Percentiles rank a stretch among this genome's conserved stretches.
These are phyloP conservation scores for Dendryphion nanum DNA, from an alignment of 2,329 filamentous ascomycete genomes.

Conservation along the genomic window DNA sequence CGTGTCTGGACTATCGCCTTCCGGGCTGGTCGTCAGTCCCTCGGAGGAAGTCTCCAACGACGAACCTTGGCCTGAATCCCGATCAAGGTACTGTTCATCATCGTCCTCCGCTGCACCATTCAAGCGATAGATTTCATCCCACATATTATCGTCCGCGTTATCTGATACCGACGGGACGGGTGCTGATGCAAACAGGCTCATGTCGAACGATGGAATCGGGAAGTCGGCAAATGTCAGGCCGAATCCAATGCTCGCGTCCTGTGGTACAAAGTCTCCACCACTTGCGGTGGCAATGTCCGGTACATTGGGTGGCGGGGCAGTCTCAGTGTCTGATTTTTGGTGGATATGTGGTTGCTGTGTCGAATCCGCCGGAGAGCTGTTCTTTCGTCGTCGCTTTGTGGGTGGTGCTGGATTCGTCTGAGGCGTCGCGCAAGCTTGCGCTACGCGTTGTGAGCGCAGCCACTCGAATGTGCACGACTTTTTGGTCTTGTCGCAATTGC, in stretches of 20 bases:
- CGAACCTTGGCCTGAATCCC: conserved; percentile 24
- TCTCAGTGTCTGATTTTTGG: too few species aligned
- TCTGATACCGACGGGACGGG: too few species aligned
- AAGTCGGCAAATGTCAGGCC: conserved; percentile 30
- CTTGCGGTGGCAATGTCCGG: conserved; percentile 3
- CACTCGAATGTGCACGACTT: conserved; percentile 48
- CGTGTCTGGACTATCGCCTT: conserved; percentile 8
- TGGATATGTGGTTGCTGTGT: conserved; percentile 1
- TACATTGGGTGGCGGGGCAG: conserved; percentile 6
- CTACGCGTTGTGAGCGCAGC: conserved; percentile 37
- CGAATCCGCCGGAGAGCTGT: conserved; percentile 5
- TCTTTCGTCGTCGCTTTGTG: conserved; percentile 31
- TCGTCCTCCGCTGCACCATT: conserved; percentile 12
- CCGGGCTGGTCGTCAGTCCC: conserved; percentile 13
- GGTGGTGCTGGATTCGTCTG: conserved; percentile 17
- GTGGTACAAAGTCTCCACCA: conserved; percentile 5
- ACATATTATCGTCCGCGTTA: neutral
- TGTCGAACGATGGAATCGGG: conserved; percentile 16
- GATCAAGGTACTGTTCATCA: conserved; percentile 10
- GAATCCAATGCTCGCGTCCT: conserved; percentile 12
- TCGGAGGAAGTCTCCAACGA: conserved; percentile 25
- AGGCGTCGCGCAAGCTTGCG: conserved; percentile 26
- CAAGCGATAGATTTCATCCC: conserved; percentile 2
- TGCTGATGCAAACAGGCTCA: neutral
- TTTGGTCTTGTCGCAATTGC: conserved; percentile 46